Conservation (phyloP, 176 grass and related monocot species). For the Cenchrus americanus region DNA sequence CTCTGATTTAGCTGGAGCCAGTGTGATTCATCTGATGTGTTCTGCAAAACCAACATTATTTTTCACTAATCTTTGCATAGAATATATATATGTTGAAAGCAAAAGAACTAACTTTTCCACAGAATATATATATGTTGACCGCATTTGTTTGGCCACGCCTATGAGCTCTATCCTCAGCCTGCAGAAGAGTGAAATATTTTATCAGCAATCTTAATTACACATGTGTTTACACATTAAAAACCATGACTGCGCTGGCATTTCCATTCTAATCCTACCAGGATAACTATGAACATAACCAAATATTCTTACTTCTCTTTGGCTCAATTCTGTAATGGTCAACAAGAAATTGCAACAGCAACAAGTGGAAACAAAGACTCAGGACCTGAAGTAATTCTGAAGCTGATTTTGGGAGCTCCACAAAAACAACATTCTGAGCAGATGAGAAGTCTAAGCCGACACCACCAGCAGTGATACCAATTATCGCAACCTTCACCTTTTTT, state of each 20-base stretch:
- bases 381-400: constrained; percentile 95
- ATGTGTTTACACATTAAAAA: constrained; percentile 24
- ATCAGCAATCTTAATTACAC: constrained; percentile 15
- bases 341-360: constrained; percentile 33
- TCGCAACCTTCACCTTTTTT: constrained; percentile 86
- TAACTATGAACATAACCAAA: constrained; percentile 32
- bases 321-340: constrained; percentile 11
- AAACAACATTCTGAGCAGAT: constrained; percentile 94
- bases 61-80: constrained; percentile 71
- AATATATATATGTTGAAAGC: constrained; percentile 90
- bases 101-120: constrained; percentile 73
- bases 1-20: constrained; percentile 84
- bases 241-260: background rate
- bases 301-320: background rate
- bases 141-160: constrained; percentile 91
- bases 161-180: constrained; percentile 99
- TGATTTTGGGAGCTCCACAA: constrained; percentile 89
- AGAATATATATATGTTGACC: constrained; percentile 98
- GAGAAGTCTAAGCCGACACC: constrained; percentile 90
- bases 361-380: background rate
- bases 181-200: constrained; percentile 26
- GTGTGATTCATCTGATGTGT: constrained; percentile 77
- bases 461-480: constrained; percentile 97
- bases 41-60: constrained; percentile 53
- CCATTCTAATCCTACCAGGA: constrained; percentile 17